Conservation (phyloP, 768 basidiomycete genomes). For the Auriscalpium vulgare region DNA sequence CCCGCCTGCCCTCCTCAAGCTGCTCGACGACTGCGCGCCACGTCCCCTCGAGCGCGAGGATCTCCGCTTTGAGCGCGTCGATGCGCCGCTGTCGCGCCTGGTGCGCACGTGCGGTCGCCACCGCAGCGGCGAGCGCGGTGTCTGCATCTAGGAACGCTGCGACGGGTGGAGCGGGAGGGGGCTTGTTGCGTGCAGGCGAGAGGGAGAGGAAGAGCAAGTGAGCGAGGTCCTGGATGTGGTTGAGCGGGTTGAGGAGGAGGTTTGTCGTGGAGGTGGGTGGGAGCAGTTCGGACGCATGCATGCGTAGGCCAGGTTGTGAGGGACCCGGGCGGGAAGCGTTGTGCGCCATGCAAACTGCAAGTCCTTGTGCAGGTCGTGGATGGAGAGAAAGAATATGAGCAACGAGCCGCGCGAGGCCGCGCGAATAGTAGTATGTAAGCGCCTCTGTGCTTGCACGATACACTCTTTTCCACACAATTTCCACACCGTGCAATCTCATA, state of each 20-base stretch:
- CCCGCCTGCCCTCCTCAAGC: constrained; percentile 57
- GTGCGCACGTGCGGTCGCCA: constrained; percentile 59
- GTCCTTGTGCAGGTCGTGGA: background rate
- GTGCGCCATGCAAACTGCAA: background rate
- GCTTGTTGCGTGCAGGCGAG: constrained; percentile 56
- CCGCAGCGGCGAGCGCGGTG: constrained; percentile 52
- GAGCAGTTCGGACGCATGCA: background rate
- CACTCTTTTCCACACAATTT: no score
- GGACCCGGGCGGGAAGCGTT: background rate
- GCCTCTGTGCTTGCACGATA: no score
- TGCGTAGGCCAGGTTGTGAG: background rate
- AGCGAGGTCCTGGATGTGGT: constrained; percentile 53
- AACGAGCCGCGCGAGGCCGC: no score
- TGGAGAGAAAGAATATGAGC: no score
- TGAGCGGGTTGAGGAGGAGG: constrained; percentile 53
- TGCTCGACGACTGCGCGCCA: constrained; percentile 65
- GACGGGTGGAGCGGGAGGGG: constrained; percentile 50
- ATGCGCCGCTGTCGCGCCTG: constrained; percentile 72
- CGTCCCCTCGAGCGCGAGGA: constrained; percentile 54
- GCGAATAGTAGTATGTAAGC: no score
- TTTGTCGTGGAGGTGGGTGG: constrained; percentile 45
- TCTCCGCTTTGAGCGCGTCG: constrained; percentile 62
- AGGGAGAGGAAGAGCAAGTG: constrained; percentile 67
- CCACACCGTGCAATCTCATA: no score
- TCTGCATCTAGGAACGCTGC: constrained; percentile 58